Base-by-base conservation (phyloP, 2,329 filamentous ascomycete genomes). In the Sarocladium brachiariae region DNA sequence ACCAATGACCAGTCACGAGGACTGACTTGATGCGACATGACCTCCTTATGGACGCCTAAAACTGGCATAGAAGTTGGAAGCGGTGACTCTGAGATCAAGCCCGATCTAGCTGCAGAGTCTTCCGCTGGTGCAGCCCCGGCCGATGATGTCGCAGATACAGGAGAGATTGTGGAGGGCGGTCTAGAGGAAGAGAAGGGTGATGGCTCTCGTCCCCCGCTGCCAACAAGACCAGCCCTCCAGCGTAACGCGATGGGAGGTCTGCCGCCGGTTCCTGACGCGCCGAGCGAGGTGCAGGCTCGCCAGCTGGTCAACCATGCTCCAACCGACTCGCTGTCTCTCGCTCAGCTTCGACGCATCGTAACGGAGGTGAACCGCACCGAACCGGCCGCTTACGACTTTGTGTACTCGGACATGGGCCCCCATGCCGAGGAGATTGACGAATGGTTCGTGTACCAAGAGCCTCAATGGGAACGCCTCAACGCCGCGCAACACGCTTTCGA, bases 371-470 rank as follows among this genome's bases (percentile, higher is more conserved):
- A 86, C 14, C 51, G 80, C 55, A 64, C 75, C 49, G 86, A 90
- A 57, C 79, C 85, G 47, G 74, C 78, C 38, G 81, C 83, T 10
- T 99, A 99, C 72, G 90, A 93, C 54, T 99, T 96, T 64, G 80
- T 80, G 55, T 92, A 92, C 69, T 72, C 78, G 23, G 87, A 92
- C 65, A 78, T 79, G 51, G 83, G 84, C 19, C 73, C 81, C 1
- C 85, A 95, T 59, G 82, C 87, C 16, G 89, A 93, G 56, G 93
- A 99, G 72, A 76, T 99, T 45, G 89, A 97, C 64, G 93, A 99
- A 70, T 99, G 93, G 93, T 99, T 99, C 68, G 83, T 86, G 50
- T 96, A 97, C 68, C 86, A 87, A 59, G 84, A 89, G 55, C 87
- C 87, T 67, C 91, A 97, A 64, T 87, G 88, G 70, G 78, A 85